phyloP scores from a whole-genome alignment of 306 rosid genomes.

The Crotalaria pallida region DNA sequence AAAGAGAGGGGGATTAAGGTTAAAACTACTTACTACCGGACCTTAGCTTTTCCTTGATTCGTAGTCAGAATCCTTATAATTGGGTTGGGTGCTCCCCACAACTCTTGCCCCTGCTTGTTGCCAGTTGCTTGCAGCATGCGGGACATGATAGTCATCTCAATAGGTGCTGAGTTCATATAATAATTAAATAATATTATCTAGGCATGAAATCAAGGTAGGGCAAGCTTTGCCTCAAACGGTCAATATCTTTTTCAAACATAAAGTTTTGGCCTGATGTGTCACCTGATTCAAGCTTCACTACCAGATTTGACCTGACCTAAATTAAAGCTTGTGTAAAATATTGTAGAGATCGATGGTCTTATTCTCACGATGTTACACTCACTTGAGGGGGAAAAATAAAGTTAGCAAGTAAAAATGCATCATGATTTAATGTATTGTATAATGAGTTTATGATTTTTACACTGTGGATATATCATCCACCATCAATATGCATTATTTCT shows the following conservation, averaged over 20 bases:
- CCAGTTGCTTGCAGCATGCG: not conserved
- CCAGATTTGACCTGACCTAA: not conserved
- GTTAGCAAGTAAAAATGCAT: too few relatives aligned
- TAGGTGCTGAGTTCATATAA: not conserved
- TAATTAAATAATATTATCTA: not conserved
- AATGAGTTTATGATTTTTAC: too few relatives aligned
- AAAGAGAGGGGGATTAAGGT: not conserved
- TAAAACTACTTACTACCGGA: not conserved
- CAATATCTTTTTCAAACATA: too few relatives aligned
- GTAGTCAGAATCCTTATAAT: constrained; percentile 20
- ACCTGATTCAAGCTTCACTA: not conserved
- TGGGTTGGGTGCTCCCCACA: constrained; percentile 8
- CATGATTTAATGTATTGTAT: too few relatives aligned
- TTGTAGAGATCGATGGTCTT: too few relatives aligned
- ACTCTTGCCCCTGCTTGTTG: not conserved
- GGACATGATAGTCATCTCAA: not conserved
- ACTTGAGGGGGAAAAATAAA: too few relatives aligned
- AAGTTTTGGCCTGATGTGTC: not conserved
- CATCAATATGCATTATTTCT: too few relatives aligned
- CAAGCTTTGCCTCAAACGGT: not conserved
- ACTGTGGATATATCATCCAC: too few relatives aligned
- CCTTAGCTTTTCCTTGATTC: constrained; percentile 3
- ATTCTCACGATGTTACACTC: not conserved
- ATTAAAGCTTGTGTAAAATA: not conserved
- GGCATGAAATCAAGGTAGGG: not conserved